Evolutionary conservation across 305 asterid species (phyloP).

Genomic region (Solanum aculeatissimum): DNA sequence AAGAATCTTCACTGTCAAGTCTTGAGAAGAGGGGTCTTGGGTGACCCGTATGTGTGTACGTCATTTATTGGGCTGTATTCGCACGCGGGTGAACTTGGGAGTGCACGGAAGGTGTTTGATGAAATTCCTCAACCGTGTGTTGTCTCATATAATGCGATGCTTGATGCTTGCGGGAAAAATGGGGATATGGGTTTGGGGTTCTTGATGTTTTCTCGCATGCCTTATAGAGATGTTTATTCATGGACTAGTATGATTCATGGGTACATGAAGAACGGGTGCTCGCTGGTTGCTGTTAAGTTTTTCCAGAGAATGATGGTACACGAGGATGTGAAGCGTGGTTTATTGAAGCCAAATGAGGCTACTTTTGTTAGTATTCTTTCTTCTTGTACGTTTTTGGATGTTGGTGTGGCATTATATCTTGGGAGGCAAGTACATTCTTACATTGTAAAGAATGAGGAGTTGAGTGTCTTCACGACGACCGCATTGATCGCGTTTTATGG

Average conservation of each 20-base stretch:
- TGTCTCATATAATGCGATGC: constrained; percentile 19
- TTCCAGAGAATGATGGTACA: constrained; percentile 51
- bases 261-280: constrained; percentile 18
- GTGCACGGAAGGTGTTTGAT: not conserved
- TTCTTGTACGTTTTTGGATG: constrained; percentile 45
- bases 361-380: constrained; percentile 64
- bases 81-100: constrained; percentile 5
- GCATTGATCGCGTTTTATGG: constrained; percentile 59
- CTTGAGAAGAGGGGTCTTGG: constrained; percentile 47
- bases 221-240: constrained; percentile 50
- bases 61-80: constrained; percentile 49
- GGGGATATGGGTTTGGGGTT: constrained; percentile 5
- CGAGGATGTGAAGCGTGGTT: constrained; percentile 28
- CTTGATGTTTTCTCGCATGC: constrained; percentile 39
- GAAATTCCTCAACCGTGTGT: not conserved
- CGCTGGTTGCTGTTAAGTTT: constrained; percentile 20
- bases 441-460: constrained; percentile 40
- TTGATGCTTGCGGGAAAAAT: constrained; percentile 7
- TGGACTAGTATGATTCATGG: constrained; percentile 84
- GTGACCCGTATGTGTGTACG: constrained; percentile 59
- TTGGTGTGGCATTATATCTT: constrained; percentile 21
- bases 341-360: constrained; percentile 69
- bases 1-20: constrained; percentile 48
- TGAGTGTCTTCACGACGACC: constrained; percentile 46
- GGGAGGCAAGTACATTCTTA: constrained; percentile 83